These are phyloP conservation scores for Sphaerostilbella broomeana DNA, from an alignment of 2,329 filamentous ascomycete genomes.

Conservation along the genomic window DNA sequence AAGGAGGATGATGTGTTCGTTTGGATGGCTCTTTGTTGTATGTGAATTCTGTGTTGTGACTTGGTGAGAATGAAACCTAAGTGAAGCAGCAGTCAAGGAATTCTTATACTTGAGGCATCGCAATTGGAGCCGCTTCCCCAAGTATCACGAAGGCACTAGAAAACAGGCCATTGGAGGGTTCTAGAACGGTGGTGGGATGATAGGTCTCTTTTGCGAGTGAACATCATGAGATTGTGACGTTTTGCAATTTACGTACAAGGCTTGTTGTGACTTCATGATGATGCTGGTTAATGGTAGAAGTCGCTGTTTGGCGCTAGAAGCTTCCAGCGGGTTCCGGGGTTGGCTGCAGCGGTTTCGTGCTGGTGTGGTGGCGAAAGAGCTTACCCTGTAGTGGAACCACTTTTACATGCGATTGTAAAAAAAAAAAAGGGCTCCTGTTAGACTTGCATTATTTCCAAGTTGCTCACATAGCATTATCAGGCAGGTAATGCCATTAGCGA, in stretches of 20 bases:
- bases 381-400: no score
- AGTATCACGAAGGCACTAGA: neutral
- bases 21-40: neutral
- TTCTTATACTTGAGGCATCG: slow-evolving; percentile 6
- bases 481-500: no score
- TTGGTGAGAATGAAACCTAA: neutral
- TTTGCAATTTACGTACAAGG: no score
- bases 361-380: no score
- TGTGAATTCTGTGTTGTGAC: neutral
- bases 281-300: neutral
- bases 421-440: no score
- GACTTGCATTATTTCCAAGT: no score
- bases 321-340: slow-evolving; percentile 1
- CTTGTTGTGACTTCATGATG: neutral
- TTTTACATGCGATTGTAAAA: no score
- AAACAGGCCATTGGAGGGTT: neutral
- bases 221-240: neutral
- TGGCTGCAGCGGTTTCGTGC: no score
- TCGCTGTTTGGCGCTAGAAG: neutral
- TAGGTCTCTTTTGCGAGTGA: no score
- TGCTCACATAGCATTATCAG: no score
- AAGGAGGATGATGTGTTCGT: neutral
- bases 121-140: neutral
- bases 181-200: slow-evolving; percentile 2
- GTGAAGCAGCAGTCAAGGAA: neutral